A percentile compares a stretch with the other conserved stretches of the same genome.
These are phyloP conservation scores for Pharnaceum exiguum DNA, from an alignment of 148 eudicot genomes.

Conservation along the genomic window DNA sequence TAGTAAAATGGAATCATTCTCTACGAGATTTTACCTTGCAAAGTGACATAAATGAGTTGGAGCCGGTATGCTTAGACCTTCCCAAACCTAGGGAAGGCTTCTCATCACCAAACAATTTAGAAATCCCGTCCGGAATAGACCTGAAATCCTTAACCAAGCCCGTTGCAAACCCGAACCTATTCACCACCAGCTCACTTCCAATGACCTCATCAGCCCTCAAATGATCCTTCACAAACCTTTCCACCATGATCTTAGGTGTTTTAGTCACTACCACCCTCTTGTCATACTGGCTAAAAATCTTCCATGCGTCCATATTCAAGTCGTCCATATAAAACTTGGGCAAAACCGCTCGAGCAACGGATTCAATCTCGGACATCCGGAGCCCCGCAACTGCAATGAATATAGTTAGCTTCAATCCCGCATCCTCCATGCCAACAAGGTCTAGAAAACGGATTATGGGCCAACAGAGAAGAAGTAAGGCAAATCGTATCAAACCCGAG, in stretches of 20 bases:
- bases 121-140: slow-evolving; percentile 28
- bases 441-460: slow-evolving; percentile 43
- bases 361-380: slow-evolving; percentile 41
- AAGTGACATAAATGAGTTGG: slow-evolving; percentile 32
- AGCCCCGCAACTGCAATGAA: slow-evolving; percentile 47
- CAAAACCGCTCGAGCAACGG: slow-evolving; percentile 59
- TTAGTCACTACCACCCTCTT: slow-evolving; percentile 71
- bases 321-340: slow-evolving; percentile 65
- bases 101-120: slow-evolving; percentile 41
- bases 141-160: slow-evolving; percentile 51
- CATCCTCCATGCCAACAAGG: slow-evolving; percentile 35
- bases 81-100: slow-evolving; percentile 63
- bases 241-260: slow-evolving; percentile 79
- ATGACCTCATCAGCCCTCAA: slow-evolving; percentile 70
- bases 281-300: slow-evolving; percentile 46
- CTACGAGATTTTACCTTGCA: slow-evolving; percentile 87
- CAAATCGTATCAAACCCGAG: slow-evolving; percentile 52
- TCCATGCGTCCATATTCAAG: slow-evolving; percentile 65
- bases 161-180: slow-evolving; percentile 56
- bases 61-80: slow-evolving; percentile 13
- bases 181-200: slow-evolving; percentile 65
- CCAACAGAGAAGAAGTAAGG: slow-evolving; percentile 41
- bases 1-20: too few species aligned
- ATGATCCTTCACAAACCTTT: slow-evolving; percentile 85
- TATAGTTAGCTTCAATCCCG: slow-evolving; percentile 38